phyloP scores from a whole-genome alignment of 306 rosid species.

The Dicorynia guianensis region DNA sequence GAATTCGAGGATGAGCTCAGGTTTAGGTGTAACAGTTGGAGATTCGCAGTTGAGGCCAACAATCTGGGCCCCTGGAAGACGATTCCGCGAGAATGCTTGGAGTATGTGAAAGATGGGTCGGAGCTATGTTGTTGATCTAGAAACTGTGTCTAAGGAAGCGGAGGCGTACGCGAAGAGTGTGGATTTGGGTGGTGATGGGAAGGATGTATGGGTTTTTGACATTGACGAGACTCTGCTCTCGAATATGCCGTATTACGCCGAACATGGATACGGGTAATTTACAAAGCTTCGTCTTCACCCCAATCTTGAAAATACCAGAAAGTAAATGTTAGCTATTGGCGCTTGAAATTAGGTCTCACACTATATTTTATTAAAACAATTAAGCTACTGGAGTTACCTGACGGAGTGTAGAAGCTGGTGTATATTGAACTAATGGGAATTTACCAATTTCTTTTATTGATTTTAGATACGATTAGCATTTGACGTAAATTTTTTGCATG shows the following conservation, averaged over 20 bases:
- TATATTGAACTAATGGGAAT: not conserved
- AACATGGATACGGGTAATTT: conserved; percentile 79
- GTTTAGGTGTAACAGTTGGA: conserved; percentile 74
- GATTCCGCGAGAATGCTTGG: conserved; percentile 66
- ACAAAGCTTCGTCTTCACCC: not conserved
- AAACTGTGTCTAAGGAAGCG: conserved; percentile 70
- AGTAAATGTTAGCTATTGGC: not conserved
- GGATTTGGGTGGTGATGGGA: conserved; percentile 64
- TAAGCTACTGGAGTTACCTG: not conserved
- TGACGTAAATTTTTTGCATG: conserved; percentile 26
- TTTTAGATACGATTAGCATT: not conserved
- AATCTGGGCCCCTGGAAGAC: conserved; percentile 74
- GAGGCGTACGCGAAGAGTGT: conserved; percentile 59
- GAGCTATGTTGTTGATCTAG: conserved; percentile 62
- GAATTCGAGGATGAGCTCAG: conserved; percentile 49
- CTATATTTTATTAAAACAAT: too few relatives aligned
- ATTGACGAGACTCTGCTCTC: conserved; percentile 90
- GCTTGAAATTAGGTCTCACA: conserved; percentile 16
- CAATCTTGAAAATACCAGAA: not conserved
- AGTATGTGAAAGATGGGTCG: conserved; percentile 69
- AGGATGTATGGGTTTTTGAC: conserved; percentile 86
- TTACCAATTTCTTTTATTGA: not conserved
- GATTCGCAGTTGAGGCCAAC: conserved; percentile 84
- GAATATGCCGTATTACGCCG: conserved; percentile 83
- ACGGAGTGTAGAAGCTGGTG: not conserved